Evolutionary conservation across 306 rosid species (phyloP).

Genomic region (Vigna angularis): DNA sequence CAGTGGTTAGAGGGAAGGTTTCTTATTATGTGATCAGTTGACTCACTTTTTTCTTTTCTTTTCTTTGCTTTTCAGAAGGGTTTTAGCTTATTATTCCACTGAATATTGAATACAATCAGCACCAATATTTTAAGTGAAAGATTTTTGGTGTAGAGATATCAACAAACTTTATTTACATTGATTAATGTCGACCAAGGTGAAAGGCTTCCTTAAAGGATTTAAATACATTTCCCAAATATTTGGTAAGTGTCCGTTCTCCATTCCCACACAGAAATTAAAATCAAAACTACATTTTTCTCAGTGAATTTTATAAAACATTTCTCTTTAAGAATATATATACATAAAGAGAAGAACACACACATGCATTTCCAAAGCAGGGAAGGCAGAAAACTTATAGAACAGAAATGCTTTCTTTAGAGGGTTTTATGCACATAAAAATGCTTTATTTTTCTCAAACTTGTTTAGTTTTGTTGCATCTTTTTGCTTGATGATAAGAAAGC

Average conservation of each 20-base stretch:
- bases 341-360: background rate
- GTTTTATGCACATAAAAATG: background rate
- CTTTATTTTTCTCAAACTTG: background rate
- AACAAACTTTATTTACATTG: constrained; percentile 18
- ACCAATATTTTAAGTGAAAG: constrained; percentile 23
- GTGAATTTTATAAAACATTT: background rate
- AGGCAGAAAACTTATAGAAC: background rate
- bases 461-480: constrained; percentile 1
- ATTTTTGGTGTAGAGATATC: constrained; percentile 35
- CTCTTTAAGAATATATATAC: background rate
- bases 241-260: constrained; percentile 58
- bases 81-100: constrained; percentile 26
- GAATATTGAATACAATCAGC: constrained; percentile 40
- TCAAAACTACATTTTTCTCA: background rate
- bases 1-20: no score
- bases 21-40: no score
- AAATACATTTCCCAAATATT: constrained; percentile 77
- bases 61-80: background rate
- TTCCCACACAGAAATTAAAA: constrained; percentile 4
- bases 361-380: no score
- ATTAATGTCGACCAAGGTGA: constrained; percentile 68
- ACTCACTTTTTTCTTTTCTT: background rate
- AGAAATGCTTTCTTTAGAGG: constrained; percentile 4
- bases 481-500: background rate
- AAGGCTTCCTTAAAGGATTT: constrained; percentile 86